These are phyloP conservation scores for Euphorbia tirucalli DNA, from an alignment of 345 rosid species.

Conservation along the genomic window DNA sequence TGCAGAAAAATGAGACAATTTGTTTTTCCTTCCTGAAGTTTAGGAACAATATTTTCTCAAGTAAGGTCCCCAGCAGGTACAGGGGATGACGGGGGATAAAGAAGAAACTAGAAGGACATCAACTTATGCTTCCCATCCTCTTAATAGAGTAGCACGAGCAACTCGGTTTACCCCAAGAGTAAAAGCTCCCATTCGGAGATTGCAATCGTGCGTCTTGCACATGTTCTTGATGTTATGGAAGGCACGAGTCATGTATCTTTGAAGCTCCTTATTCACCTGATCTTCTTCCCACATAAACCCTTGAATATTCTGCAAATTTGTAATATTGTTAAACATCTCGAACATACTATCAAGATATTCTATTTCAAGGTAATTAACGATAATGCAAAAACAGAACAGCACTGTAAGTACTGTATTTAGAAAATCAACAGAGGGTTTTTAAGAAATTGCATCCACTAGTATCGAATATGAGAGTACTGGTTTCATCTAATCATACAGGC, in stretches of 20 bases:
- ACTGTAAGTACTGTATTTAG: too few species aligned
- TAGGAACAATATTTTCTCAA: background rate
- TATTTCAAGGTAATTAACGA: too few species aligned
- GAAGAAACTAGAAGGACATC: background rate
- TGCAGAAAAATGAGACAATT: background rate
- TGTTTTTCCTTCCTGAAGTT: too few species aligned
- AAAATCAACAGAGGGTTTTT: too few species aligned
- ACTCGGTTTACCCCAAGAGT: conserved; percentile 95
- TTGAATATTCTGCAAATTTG: conserved; percentile 78
- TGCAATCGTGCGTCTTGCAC: conserved; percentile 84
- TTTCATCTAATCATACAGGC: too few species aligned
- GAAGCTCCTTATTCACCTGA: conserved; percentile 69
- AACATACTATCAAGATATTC: too few species aligned
- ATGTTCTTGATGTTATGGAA: conserved; percentile 82
- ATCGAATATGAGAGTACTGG: too few species aligned
- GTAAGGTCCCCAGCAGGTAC: conserved; percentile 3
- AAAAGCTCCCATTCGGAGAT: conserved; percentile 98
- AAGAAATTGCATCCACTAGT: too few species aligned
- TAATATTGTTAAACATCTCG: background rate
- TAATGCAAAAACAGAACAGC: too few species aligned
- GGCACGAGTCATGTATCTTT: conserved; percentile 83
- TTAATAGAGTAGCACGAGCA: conserved; percentile 76
- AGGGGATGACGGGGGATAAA: background rate
- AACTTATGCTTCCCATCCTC: conserved; percentile 93
- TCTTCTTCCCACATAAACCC: conserved; percentile 99